These are phyloP conservation scores for Pichia deserticola DNA, from an alignment of 805 yeast species.

Conservation along the genomic window DNA sequence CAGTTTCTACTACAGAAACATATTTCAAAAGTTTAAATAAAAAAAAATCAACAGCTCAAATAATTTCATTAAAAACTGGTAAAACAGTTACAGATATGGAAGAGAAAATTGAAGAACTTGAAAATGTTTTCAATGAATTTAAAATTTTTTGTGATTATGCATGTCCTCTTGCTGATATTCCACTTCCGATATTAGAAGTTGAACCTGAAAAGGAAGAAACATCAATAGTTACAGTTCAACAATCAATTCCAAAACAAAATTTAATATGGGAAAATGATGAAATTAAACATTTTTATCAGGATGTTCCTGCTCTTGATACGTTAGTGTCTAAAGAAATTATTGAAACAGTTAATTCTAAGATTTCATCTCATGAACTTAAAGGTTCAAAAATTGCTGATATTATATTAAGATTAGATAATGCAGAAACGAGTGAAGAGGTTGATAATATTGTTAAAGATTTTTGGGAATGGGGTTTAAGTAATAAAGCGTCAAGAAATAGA, in stretches of 20 bases:
- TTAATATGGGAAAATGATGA: conserved; percentile 59
- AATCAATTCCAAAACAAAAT: conserved; percentile 9
- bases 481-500: conserved; percentile 65
- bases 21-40: conserved; percentile 31
- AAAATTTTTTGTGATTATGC: conserved; percentile 35
- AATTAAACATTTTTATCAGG: conserved; percentile 57
- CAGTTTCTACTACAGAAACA: conserved; percentile 30
- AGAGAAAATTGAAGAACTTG: conserved; percentile 21
- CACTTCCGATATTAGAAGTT: conserved; percentile 30
- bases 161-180: conserved; percentile 33
- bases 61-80: conserved; percentile 63
- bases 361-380: conserved; percentile 5
- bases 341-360: conserved; percentile 2
- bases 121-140: conserved; percentile 35
- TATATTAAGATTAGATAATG: conserved; percentile 25
- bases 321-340: conserved; percentile 26
- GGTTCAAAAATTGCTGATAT: conserved; percentile 14
- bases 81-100: conserved; percentile 35
- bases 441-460: conserved; percentile 42
- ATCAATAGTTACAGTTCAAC: conserved; percentile 13
- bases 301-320: conserved; percentile 37
- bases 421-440: conserved; percentile 39
- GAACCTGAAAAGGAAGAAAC: conserved; percentile 20
- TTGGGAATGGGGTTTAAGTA: conserved; percentile 47
- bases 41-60: conserved; percentile 35